Percentiles rank a stretch among this genome's conserved stretches.
Evolutionary conservation across 2,329 filamentous ascomycete species (phyloP).

Genomic region (Cryphonectria japonica): DNA sequence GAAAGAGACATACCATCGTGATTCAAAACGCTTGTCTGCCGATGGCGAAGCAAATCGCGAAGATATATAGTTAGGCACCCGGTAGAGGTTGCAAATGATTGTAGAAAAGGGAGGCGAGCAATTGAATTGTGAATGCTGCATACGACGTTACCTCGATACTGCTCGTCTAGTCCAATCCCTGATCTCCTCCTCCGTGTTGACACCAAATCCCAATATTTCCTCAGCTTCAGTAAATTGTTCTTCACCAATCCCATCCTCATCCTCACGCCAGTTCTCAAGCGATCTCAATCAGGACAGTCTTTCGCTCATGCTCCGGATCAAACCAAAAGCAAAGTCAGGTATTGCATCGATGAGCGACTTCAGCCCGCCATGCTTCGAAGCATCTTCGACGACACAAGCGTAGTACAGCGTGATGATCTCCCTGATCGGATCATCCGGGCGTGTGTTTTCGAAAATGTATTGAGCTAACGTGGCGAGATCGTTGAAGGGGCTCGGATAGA

Average conservation of each 20-base stretch:
- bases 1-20: no score
- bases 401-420: conserved; percentile 24
- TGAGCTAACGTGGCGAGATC: conserved; percentile 19
- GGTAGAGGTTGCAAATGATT: no score
- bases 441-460: conserved; percentile 28
- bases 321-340: conserved; percentile 15
- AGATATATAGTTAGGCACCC: no score
- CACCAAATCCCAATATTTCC: neutral
- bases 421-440: conserved; percentile 20
- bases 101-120: neutral
- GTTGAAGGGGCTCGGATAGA: conserved; percentile 20
- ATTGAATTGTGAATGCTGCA: neutral
- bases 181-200: neutral
- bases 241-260: neutral
- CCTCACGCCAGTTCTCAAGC: neutral
- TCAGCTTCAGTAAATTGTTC: no score
- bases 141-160: neutral
- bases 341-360: conserved; percentile 15
- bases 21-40: no score
- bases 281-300: conserved; percentile 14
- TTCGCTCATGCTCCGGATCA: conserved; percentile 21
- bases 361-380: conserved; percentile 12
- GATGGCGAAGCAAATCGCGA: no score
- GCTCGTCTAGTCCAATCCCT: neutral
- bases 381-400: conserved; percentile 29